These are phyloP conservation scores for Sporothrix protearum DNA, from an alignment of 2,329 filamentous ascomycete species.

Conservation along the genomic window DNA sequence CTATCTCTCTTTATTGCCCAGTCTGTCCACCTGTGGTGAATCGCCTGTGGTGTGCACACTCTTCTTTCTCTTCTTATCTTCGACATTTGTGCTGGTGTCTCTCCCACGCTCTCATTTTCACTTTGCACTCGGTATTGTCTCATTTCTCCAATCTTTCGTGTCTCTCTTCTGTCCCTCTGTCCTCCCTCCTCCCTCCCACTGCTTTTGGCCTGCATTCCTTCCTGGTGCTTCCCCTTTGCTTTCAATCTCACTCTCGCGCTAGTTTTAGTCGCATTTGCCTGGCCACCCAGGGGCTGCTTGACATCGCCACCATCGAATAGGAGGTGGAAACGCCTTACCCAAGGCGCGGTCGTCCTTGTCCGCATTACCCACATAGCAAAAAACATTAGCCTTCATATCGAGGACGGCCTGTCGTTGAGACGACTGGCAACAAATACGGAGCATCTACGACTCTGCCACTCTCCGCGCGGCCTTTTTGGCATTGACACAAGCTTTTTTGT, in stretches of 20 bases:
- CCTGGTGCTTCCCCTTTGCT: background rate
- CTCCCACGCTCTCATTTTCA: background rate
- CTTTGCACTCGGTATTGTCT: background rate
- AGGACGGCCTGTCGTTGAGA: background rate
- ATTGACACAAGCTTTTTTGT: conserved; percentile 12
- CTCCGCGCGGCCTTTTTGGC: background rate
- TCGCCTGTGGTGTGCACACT: background rate
- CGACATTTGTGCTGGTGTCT: background rate
- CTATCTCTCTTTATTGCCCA: background rate
- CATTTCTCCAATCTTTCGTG: background rate
- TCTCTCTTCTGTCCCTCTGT: background rate
- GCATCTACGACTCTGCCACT: background rate
- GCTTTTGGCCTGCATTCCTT: conserved; percentile 16
- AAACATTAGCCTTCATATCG: background rate
- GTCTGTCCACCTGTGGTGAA: conserved; percentile 1
- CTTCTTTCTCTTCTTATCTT: background rate
- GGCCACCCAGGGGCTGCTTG: background rate
- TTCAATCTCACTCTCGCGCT: conserved; percentile 20
- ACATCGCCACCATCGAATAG: conserved; percentile 21
- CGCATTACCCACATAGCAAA: background rate
- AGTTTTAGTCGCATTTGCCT: conserved; percentile 23
- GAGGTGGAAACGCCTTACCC: conserved; percentile 9
- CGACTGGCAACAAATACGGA: background rate
- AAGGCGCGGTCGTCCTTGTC: background rate
- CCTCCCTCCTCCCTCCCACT: no score